phyloP scores from a whole-genome alignment of 202 grass and related monocot genomes.

The Zoysia matrella region DNA sequence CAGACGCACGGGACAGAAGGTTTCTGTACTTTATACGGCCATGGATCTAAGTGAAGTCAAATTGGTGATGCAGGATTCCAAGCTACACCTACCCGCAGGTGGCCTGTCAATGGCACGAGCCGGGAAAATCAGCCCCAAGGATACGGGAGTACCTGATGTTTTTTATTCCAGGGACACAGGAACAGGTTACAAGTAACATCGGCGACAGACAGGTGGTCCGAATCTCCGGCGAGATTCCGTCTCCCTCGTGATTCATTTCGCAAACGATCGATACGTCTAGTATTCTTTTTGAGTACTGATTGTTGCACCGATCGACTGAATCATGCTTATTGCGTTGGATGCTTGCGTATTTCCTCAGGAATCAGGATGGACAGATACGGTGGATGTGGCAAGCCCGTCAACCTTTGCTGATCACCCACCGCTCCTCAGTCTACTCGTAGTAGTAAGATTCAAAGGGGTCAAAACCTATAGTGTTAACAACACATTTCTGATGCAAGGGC shows the following conservation, averaged over 20 bases:
- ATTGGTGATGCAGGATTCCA: slow-evolving; percentile 2
- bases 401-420: slow-evolving; percentile 34
- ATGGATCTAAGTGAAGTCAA: not conserved
- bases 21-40: not conserved
- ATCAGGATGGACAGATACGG: slow-evolving; percentile 3
- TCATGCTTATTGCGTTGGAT: not conserved
- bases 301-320: not conserved
- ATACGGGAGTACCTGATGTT: too few relatives aligned
- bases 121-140: not conserved
- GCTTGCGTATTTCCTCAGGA: not conserved
- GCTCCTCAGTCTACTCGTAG: not conserved
- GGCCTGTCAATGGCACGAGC: slow-evolving; percentile 46
- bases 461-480: not conserved
- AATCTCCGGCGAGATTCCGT: slow-evolving; percentile 3
- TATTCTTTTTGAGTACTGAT: not conserved
- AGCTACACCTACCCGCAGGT: not conserved
- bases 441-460: slow-evolving; percentile 17
- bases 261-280: not conserved
- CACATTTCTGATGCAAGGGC: not conserved
- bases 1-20: not conserved
- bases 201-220: not conserved
- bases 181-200: not conserved
- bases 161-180: too few relatives aligned
- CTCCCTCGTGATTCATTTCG: not conserved
- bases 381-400: not conserved